Evolutionary conservation across 176 grass and related monocot genomes (phyloP), one percentile per base, ranked within the genome.

Genomic region (Musa schizocarpa): DNA sequence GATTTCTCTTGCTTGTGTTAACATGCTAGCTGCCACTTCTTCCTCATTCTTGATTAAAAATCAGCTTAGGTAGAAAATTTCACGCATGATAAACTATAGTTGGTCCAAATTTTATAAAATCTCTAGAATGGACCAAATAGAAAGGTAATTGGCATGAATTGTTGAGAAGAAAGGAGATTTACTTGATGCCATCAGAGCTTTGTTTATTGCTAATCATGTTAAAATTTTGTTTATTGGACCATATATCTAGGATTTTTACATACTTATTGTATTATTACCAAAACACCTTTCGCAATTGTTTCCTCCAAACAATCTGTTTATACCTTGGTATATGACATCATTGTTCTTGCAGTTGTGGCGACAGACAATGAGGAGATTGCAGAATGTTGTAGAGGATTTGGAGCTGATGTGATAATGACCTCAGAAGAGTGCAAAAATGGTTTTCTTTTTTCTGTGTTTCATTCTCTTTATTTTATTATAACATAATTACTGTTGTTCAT

Each of bases 331-430:
- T 7, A n/a, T 20, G 57, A 16, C n/a, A 16, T 10, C 68, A 17
- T 21, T 51, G 8, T 50, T 71, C 25, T 51, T 51, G 68, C 69
- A 97, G 94, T 91, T 70, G 90, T 91, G 77, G 94, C 86, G 54
- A 97, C 90, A 11, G 90, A 97, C 70, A 86, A 97, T 78, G 88
- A 93, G 57, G 89, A 74, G 77, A 97, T 97, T 78, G 90, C 94
- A 23, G 88, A 87, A 79, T 97, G 94, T n/a, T 97, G 90, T 85
- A 90, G 86, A 88, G 90, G 83, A 83, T 96, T 96, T 77, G 90
- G 94, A 79, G 90, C 88, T 78, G 86, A 97, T 85, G 94, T 97
- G 68, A 83, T 93, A 82, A 88, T 97, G 90, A 93, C 88, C 88
- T 78, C 90, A 81, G 86, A 83, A 77, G 92, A 88, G 43, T 97